Evolutionary conservation across 345 rosid genomes (phyloP).

Genomic region (Dipteronia dyeriana): DNA sequence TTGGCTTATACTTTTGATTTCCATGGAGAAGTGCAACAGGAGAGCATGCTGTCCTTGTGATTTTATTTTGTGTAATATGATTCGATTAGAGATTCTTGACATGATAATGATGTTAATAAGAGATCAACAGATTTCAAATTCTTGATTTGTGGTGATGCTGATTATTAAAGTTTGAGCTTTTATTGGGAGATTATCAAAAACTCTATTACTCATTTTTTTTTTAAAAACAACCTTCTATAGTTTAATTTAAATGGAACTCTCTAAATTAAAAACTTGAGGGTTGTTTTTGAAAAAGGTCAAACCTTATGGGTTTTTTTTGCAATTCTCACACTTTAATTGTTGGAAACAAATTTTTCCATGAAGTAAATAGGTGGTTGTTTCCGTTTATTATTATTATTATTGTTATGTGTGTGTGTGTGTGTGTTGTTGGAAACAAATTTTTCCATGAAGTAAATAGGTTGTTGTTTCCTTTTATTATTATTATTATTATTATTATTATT

Average conservation of each 20-base stretch:
- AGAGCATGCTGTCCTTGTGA: not conserved
- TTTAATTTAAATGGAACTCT: too few relatives aligned
- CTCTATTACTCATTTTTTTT: too few relatives aligned
- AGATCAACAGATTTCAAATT: not conserved
- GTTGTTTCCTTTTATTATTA: too few relatives aligned
- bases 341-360: too few relatives aligned
- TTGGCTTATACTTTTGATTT: not conserved
- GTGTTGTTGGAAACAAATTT: too few relatives aligned
- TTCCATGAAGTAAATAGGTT: too few relatives aligned
- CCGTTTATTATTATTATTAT: too few relatives aligned
- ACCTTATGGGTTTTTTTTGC: not conserved
- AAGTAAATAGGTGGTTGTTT: too few relatives aligned
- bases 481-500: too few relatives aligned
- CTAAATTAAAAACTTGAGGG: not conserved
- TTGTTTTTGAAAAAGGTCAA: not conserved
- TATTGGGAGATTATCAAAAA: not conserved
- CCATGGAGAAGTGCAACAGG: not conserved
- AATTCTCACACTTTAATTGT: too few relatives aligned
- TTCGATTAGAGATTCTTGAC: not conserved
- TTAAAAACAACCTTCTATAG: too few relatives aligned
- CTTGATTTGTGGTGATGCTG: not conserved
- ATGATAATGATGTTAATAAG: not conserved
- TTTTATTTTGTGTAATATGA: not conserved
- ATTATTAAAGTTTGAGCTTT: not conserved
- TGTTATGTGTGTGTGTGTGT: too few relatives aligned